Percentiles rank a stretch among this genome's conserved stretches.
Conservation (phyloP, 2,329 filamentous ascomycete species). For the Aspergillus latus region DNA sequence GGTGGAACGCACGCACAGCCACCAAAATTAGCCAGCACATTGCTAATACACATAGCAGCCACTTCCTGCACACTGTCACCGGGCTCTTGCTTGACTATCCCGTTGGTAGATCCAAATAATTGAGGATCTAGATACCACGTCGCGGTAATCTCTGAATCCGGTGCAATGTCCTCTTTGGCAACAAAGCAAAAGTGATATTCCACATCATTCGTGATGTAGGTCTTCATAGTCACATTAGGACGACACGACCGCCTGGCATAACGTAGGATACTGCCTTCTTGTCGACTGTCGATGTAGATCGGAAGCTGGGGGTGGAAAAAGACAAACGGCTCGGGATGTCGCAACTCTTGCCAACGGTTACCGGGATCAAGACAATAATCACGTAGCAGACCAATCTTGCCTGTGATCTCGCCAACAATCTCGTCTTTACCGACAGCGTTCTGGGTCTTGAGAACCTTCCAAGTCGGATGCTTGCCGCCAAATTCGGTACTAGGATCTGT, state of each 20-base stretch:
- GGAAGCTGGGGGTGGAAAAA: constrained; percentile 87
- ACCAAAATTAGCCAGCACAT: constrained; percentile 50
- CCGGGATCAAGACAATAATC: constrained; percentile 67
- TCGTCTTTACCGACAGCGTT: constrained; percentile 52
- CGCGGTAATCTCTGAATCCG: constrained; percentile 51
- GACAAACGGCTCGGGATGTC: constrained; percentile 66
- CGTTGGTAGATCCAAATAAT: constrained; percentile 38
- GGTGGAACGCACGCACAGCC: constrained; percentile 49
- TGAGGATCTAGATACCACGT: constrained; percentile 50
- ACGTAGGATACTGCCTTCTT: constrained; percentile 79
- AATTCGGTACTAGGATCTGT: constrained; percentile 50
- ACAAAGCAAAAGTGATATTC: constrained; percentile 94
- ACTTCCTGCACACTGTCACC: constrained; percentile 42
- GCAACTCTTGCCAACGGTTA: constrained; percentile 67
- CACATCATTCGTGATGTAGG: constrained; percentile 72
- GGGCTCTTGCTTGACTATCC: constrained; percentile 43
- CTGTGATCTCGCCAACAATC: constrained; percentile 73
- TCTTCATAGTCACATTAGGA: constrained; percentile 85
- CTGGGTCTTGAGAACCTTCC: constrained; percentile 60
- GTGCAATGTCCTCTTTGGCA: constrained; percentile 71
- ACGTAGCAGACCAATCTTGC: constrained; percentile 70
- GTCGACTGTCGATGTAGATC: constrained; percentile 87
- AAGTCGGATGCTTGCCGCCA: constrained; percentile 63
- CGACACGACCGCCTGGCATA: constrained; percentile 91
- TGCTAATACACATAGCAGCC: constrained; percentile 47